A percentile compares a stretch with the other conserved stretches of the same genome.
phyloP scores from a whole-genome alignment of 345 rosid genomes.

The Syzygium aqueum region DNA sequence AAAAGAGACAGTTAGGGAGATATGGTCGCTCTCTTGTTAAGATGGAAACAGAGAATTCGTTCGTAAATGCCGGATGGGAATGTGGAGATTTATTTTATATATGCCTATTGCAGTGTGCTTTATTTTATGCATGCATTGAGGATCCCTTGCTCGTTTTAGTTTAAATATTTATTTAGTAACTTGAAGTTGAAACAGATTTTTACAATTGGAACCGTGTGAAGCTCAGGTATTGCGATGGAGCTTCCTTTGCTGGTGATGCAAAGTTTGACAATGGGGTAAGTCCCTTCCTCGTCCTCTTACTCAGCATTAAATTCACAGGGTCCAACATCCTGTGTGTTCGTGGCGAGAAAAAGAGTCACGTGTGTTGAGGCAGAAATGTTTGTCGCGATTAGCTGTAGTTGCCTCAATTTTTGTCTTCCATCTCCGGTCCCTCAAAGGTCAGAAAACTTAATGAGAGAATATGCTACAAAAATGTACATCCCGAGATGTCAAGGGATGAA shows the following conservation, averaged over 20 bases:
- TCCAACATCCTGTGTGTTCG: neutral
- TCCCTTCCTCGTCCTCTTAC: neutral
- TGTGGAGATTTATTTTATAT: neutral
- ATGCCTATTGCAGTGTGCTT: neutral
- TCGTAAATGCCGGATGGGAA: neutral
- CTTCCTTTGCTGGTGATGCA: constrained; percentile 78
- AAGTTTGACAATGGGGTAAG: constrained; percentile 60
- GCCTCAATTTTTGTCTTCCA: neutral
- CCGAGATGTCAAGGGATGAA: neutral
- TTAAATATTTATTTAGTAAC: neutral
- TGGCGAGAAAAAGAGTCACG: neutral
- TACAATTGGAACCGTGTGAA: constrained; percentile 97
- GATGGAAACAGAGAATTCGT: neutral
- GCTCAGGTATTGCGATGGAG: constrained; percentile 95
- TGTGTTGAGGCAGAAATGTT: neutral
- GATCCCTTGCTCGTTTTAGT: neutral
- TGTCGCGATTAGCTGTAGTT: neutral
- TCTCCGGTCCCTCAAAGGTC: neutral
- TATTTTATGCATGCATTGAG: neutral
- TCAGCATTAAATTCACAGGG: neutral
- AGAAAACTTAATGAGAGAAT: neutral
- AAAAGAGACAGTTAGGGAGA: neutral
- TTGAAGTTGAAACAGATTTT: constrained; percentile 43
- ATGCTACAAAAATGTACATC: neutral
- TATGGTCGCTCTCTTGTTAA: neutral